phyloP scores from a whole-genome alignment of 2,329 filamentous ascomycete genomes.

The Ilyonectria destructans region DNA sequence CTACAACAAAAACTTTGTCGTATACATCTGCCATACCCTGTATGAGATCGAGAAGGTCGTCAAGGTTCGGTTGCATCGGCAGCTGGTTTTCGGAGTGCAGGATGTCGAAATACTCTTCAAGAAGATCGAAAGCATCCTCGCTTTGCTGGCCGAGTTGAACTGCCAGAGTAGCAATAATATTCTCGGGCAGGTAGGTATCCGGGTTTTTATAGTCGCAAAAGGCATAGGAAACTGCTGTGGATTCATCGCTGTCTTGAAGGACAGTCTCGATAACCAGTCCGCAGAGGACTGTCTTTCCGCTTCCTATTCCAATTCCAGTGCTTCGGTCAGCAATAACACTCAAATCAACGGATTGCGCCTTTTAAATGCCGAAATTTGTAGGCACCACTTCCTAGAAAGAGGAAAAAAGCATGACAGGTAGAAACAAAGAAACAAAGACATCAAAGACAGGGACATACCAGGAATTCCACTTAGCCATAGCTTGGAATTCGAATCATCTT shows the following conservation, averaged over 20 bases:
- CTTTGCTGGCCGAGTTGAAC: conserved; percentile 28
- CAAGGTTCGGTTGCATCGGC: background rate
- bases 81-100: background rate
- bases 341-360: background rate
- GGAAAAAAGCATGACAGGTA: too few species aligned
- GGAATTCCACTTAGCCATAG: conserved; percentile 20
- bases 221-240: background rate
- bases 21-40: background rate
- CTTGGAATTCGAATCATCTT: background rate
- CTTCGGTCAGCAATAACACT: too few species aligned
- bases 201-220: conserved; percentile 33
- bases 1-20: conserved; percentile 18
- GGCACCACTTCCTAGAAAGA: too few species aligned
- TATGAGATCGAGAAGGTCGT: background rate
- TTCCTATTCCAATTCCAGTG: background rate
- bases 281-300: conserved; percentile 8
- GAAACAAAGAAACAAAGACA: too few species aligned
- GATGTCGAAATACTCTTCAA: conserved; percentile 20
- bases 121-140: conserved; percentile 20
- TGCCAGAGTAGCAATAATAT: conserved; percentile 21
- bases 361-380: too few species aligned
- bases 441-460: background rate
- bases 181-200: background rate
- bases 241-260: conserved; percentile 1
- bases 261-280: conserved; percentile 3